Conservation (phyloP, 2,329 filamentous ascomycete genomes). For the Trichophyton verrucosum region DNA sequence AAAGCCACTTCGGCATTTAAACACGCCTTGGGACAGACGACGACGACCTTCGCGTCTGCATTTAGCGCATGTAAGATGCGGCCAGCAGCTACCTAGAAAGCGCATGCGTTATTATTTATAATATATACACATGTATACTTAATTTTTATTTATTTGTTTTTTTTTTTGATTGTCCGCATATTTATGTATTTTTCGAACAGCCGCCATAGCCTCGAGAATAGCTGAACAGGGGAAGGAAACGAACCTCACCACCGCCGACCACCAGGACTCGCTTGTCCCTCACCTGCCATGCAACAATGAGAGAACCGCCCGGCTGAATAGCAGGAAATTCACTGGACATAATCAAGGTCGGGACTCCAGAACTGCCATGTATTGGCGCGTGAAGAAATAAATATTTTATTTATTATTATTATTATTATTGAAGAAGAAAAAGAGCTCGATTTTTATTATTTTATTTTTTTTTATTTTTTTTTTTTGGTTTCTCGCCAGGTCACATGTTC, state of each 20-base stretch:
- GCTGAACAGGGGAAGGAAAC: slow-evolving; percentile 16
- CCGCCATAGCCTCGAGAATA: not conserved
- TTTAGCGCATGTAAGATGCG: slow-evolving; percentile 90
- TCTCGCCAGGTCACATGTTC: not conserved
- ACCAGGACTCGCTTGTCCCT: slow-evolving; percentile 81
- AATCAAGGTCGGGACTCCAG: not conserved
- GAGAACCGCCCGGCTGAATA: slow-evolving; percentile 78
- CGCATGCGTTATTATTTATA: not conserved
- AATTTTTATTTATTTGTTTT: not conserved
- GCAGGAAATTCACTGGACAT: slow-evolving; percentile 50
- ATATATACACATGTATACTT: not conserved
- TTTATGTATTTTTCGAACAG: not conserved
- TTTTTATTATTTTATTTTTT: too few species aligned
- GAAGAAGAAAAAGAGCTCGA: not conserved
- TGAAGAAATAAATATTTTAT: not conserved
- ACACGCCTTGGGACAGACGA: slow-evolving; percentile 66
- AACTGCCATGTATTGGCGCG: not conserved
- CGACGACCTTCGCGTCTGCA: slow-evolving; percentile 79
- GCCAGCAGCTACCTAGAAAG: slow-evolving; percentile 71
- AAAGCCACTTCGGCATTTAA: slow-evolving; percentile 81
- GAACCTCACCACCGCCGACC: slow-evolving; percentile 85
- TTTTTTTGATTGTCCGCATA: not conserved
- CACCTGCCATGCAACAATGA: slow-evolving; percentile 94
- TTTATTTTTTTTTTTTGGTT: too few species aligned
- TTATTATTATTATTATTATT: too few species aligned